Conservation (phyloP, 495 filamentous ascomycete species). For the Hyaloscypha finlandica region DNA sequence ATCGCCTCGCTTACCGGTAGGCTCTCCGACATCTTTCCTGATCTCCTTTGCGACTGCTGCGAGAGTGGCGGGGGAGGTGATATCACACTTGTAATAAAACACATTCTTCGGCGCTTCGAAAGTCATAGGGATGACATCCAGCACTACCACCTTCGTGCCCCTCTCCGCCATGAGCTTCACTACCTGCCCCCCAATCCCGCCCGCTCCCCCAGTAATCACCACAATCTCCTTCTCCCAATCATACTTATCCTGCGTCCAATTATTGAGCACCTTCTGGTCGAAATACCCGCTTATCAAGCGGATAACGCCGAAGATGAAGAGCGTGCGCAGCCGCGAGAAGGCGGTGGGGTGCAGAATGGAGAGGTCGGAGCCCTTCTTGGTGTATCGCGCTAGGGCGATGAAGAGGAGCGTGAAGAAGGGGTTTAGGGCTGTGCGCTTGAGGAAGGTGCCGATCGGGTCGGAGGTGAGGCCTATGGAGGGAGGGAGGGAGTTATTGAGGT, state of each 20-base stretch:
- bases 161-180: conserved; percentile 60
- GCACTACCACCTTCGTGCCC: conserved; percentile 63
- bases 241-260: conserved; percentile 59
- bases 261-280: conserved; percentile 58
- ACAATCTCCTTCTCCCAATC: conserved; percentile 70
- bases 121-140: conserved; percentile 66
- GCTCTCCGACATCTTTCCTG: conserved; percentile 57
- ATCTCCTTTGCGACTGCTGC: conserved; percentile 48
- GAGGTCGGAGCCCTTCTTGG: conserved; percentile 54
- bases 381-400: conserved; percentile 59
- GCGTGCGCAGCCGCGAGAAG: conserved; percentile 46
- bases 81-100: conserved; percentile 65
- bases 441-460: conserved; percentile 55
- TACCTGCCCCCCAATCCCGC: conserved; percentile 65
- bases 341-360: conserved; percentile 50
- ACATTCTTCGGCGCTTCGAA: conserved; percentile 57
- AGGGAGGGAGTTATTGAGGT: neutral
- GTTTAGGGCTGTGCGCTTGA: conserved; percentile 59
- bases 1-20: conserved; percentile 41
- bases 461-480: conserved; percentile 56
- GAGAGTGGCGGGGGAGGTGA: conserved; percentile 55
- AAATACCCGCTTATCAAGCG: conserved; percentile 51
- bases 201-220: conserved; percentile 69
- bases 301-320: conserved; percentile 52
- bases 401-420: conserved; percentile 62